phyloP scores from a whole-genome alignment of 805 yeast species.

The Metschnikowia sp. region DNA sequence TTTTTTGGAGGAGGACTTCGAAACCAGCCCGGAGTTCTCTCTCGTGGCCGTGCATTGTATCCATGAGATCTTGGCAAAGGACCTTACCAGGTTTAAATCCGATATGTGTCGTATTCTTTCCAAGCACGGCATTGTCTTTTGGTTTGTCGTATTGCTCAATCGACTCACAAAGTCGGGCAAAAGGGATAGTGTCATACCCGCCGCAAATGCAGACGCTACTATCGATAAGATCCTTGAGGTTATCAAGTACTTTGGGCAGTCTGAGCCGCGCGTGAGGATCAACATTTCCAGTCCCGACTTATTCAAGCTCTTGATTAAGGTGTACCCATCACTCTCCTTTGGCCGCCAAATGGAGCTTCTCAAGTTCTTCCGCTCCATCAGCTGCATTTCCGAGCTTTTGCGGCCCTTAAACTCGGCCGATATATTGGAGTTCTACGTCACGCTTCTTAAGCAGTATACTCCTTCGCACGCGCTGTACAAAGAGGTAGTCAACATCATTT shows the following conservation, averaged over 20 bases:
- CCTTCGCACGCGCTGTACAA: conserved; percentile 31
- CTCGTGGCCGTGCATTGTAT: conserved; percentile 36
- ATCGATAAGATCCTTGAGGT: conserved; percentile 36
- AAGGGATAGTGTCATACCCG: not conserved
- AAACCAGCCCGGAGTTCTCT: conserved; percentile 35
- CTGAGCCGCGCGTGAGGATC: conserved; percentile 43
- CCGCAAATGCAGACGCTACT: conserved; percentile 7
- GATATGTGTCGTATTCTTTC: conserved; percentile 41
- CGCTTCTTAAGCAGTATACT: conserved; percentile 24
- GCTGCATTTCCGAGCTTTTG: conserved; percentile 33
- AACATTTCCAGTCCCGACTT: conserved; percentile 37
- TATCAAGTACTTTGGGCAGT: conserved; percentile 41
- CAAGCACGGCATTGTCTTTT: conserved; percentile 40
- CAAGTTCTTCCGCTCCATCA: conserved; percentile 43
- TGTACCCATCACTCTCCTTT: conserved; percentile 29
- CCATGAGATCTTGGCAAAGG: conserved; percentile 31
- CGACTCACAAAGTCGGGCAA: conserved; percentile 23
- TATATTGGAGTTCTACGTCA: conserved; percentile 42
- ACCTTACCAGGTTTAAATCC: conserved; percentile 38
- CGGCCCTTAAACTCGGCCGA: conserved; percentile 36
- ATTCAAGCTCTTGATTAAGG: conserved; percentile 40
- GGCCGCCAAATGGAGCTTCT: conserved; percentile 38
- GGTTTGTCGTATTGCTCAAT: conserved; percentile 40
- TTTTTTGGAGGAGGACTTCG: conserved; percentile 46
- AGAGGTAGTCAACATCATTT: conserved; percentile 41